A percentile compares a stretch with the other conserved stretches of the same genome.
Conservation (phyloP, 2,329 filamentous ascomycete species). For the Colletotrichum coccodes region DNA sequence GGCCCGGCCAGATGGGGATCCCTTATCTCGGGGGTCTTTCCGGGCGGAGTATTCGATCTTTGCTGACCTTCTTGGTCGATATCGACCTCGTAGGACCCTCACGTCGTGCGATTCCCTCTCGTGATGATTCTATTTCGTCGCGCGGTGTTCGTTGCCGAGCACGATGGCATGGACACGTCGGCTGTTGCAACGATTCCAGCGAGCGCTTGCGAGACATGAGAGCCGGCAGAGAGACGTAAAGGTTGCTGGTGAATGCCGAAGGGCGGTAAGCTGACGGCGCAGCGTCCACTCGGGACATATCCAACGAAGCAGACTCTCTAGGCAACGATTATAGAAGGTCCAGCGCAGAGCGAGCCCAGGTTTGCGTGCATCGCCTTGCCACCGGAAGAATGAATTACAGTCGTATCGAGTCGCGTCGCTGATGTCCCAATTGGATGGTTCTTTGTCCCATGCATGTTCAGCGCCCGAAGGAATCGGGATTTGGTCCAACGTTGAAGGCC, state of each 20-base stretch:
- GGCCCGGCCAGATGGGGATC: background rate
- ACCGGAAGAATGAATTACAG: background rate
- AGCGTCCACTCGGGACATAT: background rate
- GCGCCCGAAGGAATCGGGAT: background rate
- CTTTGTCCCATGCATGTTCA: background rate
- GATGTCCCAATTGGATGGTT: background rate
- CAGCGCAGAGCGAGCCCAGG: background rate
- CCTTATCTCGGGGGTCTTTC: background rate
- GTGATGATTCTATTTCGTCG: constrained; percentile 9
- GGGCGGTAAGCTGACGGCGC: constrained; percentile 27
- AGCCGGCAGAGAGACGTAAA: background rate
- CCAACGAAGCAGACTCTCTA: background rate
- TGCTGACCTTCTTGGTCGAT: background rate
- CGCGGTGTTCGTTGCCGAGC: background rate
- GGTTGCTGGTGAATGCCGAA: background rate
- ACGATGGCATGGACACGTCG: background rate
- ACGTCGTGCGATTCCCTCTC: background rate
- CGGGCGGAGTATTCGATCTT: background rate
- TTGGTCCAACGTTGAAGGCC: background rate
- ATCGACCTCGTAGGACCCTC: background rate
- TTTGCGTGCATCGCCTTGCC: background rate
- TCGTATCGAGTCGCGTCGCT: background rate
- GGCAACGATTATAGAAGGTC: background rate
- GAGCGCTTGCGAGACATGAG: background rate
- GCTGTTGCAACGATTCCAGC: background rate